Evolutionary conservation across 495 filamentous ascomycete species (phyloP).

Genomic region (Annulohypoxylon maeteangense): DNA sequence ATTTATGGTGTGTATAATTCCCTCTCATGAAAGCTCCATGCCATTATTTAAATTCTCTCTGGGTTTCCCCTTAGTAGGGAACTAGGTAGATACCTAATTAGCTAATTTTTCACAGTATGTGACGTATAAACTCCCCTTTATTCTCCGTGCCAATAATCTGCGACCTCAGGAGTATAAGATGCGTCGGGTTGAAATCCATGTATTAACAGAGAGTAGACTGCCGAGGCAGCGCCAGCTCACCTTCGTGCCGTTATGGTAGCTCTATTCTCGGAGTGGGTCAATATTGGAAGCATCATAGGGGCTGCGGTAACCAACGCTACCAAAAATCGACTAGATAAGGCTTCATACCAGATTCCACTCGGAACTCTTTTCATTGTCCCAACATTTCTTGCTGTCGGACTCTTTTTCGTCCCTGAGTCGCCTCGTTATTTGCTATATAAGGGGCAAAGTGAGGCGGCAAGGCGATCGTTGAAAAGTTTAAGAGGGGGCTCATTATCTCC

Average conservation of each 20-base stretch:
- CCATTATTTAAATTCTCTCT: neutral
- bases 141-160: neutral
- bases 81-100: too few species aligned
- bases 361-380: constrained; percentile 65
- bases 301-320: constrained; percentile 55
- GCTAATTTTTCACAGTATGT: constrained; percentile 21
- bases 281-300: constrained; percentile 64
- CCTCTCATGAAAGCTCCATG: neutral
- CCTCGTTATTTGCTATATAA: constrained; percentile 60
- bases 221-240: constrained; percentile 51
- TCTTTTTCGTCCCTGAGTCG: constrained; percentile 66
- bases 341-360: constrained; percentile 64
- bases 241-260: constrained; percentile 58
- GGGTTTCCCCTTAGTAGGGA: too few species aligned
- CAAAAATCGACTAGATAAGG: constrained; percentile 44
- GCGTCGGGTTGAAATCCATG: neutral
- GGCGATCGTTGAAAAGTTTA: constrained; percentile 46
- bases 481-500: constrained; percentile 45
- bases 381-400: constrained; percentile 53
- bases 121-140: neutral
- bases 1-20: constrained; percentile 51
- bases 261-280: constrained; percentile 56
- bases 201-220: constrained; percentile 35
- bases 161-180: neutral
- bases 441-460: constrained; percentile 48